These are phyloP conservation scores for Globisporangium nagaii DNA, from an alignment of 352 stramenopile genomes.

Conservation along the genomic window DNA sequence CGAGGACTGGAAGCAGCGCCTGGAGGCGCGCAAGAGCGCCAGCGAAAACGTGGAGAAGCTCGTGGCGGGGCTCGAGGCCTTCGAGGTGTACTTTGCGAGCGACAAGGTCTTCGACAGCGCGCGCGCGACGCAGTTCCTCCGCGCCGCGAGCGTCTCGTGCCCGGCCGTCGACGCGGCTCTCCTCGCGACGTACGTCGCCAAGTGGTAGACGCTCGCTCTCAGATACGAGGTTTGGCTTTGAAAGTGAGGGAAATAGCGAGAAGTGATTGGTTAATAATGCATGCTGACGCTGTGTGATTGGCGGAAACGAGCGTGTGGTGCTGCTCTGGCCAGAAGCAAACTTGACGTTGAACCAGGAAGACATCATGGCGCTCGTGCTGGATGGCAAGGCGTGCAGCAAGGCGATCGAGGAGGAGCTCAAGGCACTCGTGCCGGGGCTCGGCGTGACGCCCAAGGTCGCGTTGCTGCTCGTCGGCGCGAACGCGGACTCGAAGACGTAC, in stretches of 20 bases:
- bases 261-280: slow-evolving; percentile 3
- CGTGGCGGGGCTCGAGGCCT: slow-evolving; percentile 51
- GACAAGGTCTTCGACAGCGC: slow-evolving; percentile 58
- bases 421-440: slow-evolving; percentile 25
- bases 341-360: slow-evolving; percentile 9
- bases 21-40: slow-evolving; percentile 17
- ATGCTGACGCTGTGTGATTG: slow-evolving; percentile 6
- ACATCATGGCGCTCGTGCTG: slow-evolving; percentile 12
- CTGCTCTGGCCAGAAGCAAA: too few relatives aligned
- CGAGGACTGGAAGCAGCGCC: slow-evolving; percentile 32
- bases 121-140: slow-evolving; percentile 40
- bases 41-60: slow-evolving; percentile 48
- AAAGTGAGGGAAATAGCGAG: not conserved
- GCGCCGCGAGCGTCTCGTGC: slow-evolving; percentile 29
- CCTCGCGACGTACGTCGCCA: slow-evolving; percentile 33
- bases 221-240: not conserved
- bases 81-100: slow-evolving; percentile 61
- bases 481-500: slow-evolving; percentile 91
- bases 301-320: slow-evolving; percentile 1
- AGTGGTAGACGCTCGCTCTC: slow-evolving; percentile 34
- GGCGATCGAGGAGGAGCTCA: slow-evolving; percentile 65
- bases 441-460: slow-evolving; percentile 79
- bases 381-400: slow-evolving; percentile 65
- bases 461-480: slow-evolving; percentile 89
- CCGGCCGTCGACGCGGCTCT: slow-evolving; percentile 33